Percentiles rank a stretch among this genome's conserved stretches.
Evolutionary conservation across 2,329 filamentous ascomycete species (phyloP).

Genomic region (Cercospora sp.): DNA sequence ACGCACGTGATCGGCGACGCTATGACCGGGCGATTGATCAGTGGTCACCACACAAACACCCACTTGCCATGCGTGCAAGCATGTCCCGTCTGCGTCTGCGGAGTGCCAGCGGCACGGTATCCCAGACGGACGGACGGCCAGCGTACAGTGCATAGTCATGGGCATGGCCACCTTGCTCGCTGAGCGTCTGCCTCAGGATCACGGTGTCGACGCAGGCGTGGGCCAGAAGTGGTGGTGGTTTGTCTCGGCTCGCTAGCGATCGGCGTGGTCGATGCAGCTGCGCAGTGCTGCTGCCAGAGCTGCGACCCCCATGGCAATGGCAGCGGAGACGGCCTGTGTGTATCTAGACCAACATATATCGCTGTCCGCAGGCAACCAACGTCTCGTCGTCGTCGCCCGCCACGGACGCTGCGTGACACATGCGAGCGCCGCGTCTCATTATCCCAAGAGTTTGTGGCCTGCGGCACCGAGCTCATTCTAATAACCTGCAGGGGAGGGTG

Average conservation of each 20-base stretch:
- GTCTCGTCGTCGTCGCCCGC: neutral
- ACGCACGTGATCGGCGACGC: neutral
- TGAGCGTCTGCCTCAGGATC: neutral
- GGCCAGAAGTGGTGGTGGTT: constrained; percentile 5
- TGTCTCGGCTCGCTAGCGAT: neutral
- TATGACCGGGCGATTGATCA: neutral
- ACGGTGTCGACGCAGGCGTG: neutral
- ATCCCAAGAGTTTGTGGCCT: constrained; percentile 7
- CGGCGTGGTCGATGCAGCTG: neutral
- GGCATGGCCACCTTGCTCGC: neutral
- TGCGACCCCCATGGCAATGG: neutral
- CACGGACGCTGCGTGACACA: neutral
- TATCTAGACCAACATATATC: neutral
- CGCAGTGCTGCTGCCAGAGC: constrained; percentile 3
- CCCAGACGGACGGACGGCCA: neutral
- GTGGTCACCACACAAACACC: neutral
- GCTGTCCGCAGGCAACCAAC: neutral
- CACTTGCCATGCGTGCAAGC: constrained; percentile 7
- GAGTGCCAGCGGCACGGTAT: constrained; percentile 2
- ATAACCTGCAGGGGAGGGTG: constrained; percentile 5
- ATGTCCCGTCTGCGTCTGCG: constrained; percentile 1
- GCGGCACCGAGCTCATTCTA: constrained; percentile 8
- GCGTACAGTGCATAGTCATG: neutral
- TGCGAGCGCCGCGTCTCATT: constrained; percentile 4
- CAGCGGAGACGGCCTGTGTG: neutral